phyloP scores from a whole-genome alignment of 192 early-diverging fungal genomes.

The Gigaspora rosea region DNA sequence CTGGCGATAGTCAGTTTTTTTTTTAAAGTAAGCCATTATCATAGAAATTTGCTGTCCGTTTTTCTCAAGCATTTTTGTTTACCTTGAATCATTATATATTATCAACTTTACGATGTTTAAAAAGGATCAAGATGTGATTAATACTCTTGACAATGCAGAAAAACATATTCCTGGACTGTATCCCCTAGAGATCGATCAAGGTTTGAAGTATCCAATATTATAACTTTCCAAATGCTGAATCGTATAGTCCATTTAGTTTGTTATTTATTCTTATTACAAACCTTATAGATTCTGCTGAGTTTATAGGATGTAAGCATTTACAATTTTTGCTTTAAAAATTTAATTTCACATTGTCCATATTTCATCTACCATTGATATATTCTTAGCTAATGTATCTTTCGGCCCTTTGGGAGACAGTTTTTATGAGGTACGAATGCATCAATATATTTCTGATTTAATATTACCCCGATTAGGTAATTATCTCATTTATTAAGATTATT shows the following conservation, averaged over 20 bases:
- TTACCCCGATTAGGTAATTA: not conserved
- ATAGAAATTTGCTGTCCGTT: no score
- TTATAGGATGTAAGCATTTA: conserved; percentile 28
- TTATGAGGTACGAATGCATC: conserved; percentile 53
- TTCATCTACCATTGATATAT: conserved; percentile 1
- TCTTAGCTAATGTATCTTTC: conserved; percentile 41
- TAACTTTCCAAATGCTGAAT: no score
- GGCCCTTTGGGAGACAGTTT: conserved; percentile 59
- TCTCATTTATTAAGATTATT: not conserved
- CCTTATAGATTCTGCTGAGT: conserved; percentile 8
- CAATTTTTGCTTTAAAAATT: conserved; percentile 16
- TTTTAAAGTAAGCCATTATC: conserved; percentile 43
- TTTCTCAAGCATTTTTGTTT: not conserved
- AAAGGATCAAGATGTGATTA: conserved; percentile 57
- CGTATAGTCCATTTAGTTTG: no score
- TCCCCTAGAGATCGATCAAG: conserved; percentile 56
- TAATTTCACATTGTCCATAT: not conserved
- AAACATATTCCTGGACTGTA: conserved; percentile 57
- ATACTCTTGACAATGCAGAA: conserved; percentile 48
- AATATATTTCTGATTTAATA: not conserved
- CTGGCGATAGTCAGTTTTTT: conserved; percentile 73
- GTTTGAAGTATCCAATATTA: not conserved
- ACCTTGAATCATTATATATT: not conserved
- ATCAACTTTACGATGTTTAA: not conserved
- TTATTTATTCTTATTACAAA: no score